A percentile compares a stretch with the other conserved stretches of the same genome.
phyloP scores from a whole-genome alignment of 805 yeast genomes.

The Metschnikowia borealis region DNA sequence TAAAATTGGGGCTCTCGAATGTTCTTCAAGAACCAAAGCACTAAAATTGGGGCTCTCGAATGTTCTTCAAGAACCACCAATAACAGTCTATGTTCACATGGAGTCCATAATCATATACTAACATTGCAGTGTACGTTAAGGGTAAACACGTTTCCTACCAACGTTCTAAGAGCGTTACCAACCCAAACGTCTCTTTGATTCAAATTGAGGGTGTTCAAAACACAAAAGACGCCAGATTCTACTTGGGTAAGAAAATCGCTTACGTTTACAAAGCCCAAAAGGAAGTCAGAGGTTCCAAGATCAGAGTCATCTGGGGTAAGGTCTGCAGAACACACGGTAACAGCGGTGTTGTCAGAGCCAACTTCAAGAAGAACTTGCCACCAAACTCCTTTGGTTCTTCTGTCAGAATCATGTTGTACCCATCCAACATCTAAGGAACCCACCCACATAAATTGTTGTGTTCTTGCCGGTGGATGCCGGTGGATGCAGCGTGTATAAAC shows the following conservation, averaged over 20 bases:
- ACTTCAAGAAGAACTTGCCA: constrained; percentile 98
- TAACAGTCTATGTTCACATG: no score
- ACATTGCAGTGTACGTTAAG: constrained; percentile 89
- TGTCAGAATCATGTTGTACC: constrained; percentile 99
- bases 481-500: constrained; percentile 19
- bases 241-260: constrained; percentile 99
- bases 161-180: constrained; percentile 96
- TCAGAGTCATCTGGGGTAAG: constrained; percentile 99
- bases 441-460: constrained; percentile 12
- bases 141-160: constrained; percentile 99
- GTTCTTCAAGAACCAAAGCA: no score
- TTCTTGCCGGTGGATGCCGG: constrained; percentile 5
- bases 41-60: no score
- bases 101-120: constrained; percentile 23
- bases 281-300: constrained; percentile 97
- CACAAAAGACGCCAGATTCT: constrained; percentile 95
- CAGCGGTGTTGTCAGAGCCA: constrained; percentile 97
- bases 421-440: constrained; percentile 89
- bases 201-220: constrained; percentile 93
- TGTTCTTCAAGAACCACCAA: neutral
- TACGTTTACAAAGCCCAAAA: constrained; percentile 98
- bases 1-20: no score
- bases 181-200: constrained; percentile 96
- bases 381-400: constrained; percentile 99
- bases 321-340: constrained; percentile 98